Evolutionary conservation across 164 flowering plant genomes (phyloP).

Genomic region (Cinnamomum micranthum): DNA sequence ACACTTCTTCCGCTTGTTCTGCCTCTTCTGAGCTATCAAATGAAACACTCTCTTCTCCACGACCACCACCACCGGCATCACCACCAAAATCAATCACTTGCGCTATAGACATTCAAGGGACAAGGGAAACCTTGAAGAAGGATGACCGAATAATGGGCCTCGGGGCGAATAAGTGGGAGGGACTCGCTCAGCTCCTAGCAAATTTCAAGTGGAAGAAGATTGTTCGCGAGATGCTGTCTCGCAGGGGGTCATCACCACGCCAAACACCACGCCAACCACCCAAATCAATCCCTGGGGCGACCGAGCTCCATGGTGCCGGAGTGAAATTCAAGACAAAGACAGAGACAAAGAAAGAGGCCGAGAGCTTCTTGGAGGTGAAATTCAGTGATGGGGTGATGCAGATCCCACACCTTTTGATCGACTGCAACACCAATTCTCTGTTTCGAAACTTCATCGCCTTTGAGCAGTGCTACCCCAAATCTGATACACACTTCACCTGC

Average conservation of each 20-base stretch:
- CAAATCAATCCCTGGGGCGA: neutral
- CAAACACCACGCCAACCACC: neutral
- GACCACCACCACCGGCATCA: neutral
- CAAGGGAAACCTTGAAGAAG: no score
- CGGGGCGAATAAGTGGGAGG: neutral
- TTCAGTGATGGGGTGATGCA: neutral
- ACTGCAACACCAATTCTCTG: neutral
- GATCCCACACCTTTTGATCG: neutral
- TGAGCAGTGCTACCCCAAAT: neutral
- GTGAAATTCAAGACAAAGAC: neutral
- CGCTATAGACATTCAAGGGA: no score
- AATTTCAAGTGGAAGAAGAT: no score
- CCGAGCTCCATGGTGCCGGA: constrained; percentile 1
- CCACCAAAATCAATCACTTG: neutral
- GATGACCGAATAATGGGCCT: neutral
- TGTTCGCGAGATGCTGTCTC: no score
- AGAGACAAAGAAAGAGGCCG: neutral
- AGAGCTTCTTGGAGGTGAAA: neutral
- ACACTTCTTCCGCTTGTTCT: neutral
- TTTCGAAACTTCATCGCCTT: constrained; percentile 1
- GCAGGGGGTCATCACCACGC: no score
- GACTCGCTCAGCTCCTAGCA: no score
- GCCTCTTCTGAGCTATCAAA: neutral
- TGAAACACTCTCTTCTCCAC: neutral
- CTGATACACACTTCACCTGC: neutral